phyloP scores from a whole-genome alignment of 2,329 filamentous ascomycete species.

The Paraconiothyrium sp. region DNA sequence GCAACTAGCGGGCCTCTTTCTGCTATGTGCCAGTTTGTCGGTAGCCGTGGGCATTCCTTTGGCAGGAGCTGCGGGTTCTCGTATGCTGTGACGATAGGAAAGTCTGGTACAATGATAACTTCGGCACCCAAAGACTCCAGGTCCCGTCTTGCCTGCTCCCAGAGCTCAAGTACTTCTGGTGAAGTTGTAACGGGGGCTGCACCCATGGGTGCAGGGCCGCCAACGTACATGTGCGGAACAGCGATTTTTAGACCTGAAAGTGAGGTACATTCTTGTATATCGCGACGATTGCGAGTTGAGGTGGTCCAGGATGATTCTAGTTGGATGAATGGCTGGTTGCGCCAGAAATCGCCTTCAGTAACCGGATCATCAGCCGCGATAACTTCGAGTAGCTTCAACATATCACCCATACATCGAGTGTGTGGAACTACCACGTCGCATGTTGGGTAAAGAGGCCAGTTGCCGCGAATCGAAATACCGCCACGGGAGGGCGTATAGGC shows the following conservation, averaged over 20 bases:
- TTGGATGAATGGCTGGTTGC: constrained; percentile 58
- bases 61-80: constrained; percentile 50
- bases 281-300: not conserved
- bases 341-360: constrained; percentile 63
- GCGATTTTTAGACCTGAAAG: constrained; percentile 48
- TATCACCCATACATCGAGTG: constrained; percentile 60
- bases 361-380: constrained; percentile 56
- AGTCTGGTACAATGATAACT: constrained; percentile 55
- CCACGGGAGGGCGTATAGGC: constrained; percentile 66
- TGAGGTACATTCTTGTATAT: constrained; percentile 18
- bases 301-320: constrained; percentile 44
- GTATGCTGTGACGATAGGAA: constrained; percentile 58
- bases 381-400: constrained; percentile 61
- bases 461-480: constrained; percentile 60
- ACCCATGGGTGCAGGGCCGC: constrained; percentile 43
- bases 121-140: constrained; percentile 56
- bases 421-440: constrained; percentile 66
- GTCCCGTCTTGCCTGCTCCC: constrained; percentile 45
- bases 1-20: constrained; percentile 61
- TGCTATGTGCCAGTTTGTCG: constrained; percentile 57
- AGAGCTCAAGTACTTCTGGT: constrained; percentile 49
- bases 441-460: constrained; percentile 65
- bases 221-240: constrained; percentile 63
- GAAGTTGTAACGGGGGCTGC: constrained; percentile 49
- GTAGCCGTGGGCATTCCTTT: constrained; percentile 55